phyloP scores from a whole-genome alignment of 23 red algal species.

The Cyanidiococcus yangmingshanensis region DNA sequence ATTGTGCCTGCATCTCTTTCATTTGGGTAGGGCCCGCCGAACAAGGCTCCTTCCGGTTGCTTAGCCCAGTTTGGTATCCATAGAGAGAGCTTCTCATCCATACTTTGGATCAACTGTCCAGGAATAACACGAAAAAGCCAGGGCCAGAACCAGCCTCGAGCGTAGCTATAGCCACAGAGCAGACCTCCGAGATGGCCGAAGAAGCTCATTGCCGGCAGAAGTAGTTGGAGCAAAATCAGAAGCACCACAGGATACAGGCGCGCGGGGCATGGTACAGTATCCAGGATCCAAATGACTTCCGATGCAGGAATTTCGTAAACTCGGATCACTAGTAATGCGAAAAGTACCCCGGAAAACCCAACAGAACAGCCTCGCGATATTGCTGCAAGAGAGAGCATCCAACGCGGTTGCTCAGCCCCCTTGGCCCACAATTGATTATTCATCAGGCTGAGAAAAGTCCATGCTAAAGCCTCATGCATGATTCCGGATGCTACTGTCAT shows the following conservation, averaged over 20 bases:
- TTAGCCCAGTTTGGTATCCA: not conserved
- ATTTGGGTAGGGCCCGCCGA: not conserved
- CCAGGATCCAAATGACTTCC: conserved; percentile 1
- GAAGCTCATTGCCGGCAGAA: not conserved
- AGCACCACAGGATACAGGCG: conserved; percentile 2
- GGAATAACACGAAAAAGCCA: not conserved
- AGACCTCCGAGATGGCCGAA: not conserved
- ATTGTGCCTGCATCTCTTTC: not conserved
- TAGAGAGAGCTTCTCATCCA: not conserved
- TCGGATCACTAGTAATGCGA: not conserved
- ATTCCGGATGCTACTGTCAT: not conserved
- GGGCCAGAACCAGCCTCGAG: conserved; percentile 1
- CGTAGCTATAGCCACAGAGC: not conserved
- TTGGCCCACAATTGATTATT: not conserved
- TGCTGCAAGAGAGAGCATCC: not conserved
- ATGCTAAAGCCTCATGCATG: not conserved
- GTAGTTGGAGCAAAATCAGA: not conserved
- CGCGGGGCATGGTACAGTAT: not conserved
- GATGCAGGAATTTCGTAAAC: not conserved
- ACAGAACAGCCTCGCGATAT: not conserved
- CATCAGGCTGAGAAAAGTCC: not conserved
- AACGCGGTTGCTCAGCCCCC: not conserved
- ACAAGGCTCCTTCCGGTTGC: not conserved
- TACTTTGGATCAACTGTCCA: not conserved
- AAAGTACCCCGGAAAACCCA: conserved; percentile 3